These are phyloP conservation scores for Venturia asperata DNA, from an alignment of 2,329 filamentous ascomycete genomes.

Conservation along the genomic window DNA sequence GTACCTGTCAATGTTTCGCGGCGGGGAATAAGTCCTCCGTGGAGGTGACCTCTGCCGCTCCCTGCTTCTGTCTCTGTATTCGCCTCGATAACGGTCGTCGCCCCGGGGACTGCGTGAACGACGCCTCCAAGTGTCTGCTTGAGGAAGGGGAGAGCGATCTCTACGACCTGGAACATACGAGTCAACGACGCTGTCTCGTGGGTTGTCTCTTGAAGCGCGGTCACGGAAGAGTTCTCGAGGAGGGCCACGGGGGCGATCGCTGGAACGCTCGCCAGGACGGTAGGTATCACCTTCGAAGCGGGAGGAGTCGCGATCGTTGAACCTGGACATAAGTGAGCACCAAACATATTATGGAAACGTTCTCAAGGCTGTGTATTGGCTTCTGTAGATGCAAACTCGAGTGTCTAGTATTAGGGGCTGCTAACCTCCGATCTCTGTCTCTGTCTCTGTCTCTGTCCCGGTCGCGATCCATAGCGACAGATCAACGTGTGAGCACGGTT, in stretches of 20 bases:
- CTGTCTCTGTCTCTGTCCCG: slow-evolving; percentile 20
- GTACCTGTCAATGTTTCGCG: slow-evolving; percentile 31
- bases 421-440: slow-evolving; percentile 19
- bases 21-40: slow-evolving; percentile 33
- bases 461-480: slow-evolving; percentile 29
- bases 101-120: slow-evolving; percentile 34
- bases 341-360: neutral
- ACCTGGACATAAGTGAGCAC: slow-evolving; percentile 35
- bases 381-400: neutral
- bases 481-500: neutral
- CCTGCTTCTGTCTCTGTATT: slow-evolving; percentile 26
- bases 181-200: neutral
- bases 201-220: neutral
- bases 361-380: neutral
- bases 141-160: slow-evolving; percentile 31
- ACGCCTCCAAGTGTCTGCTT: slow-evolving; percentile 29
- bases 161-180: slow-evolving; percentile 28
- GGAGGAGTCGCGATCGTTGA: slow-evolving; percentile 10
- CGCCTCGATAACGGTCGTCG: slow-evolving; percentile 11
- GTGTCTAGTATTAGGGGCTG: neutral
- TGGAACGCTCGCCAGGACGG: slow-evolving; percentile 14
- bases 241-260: slow-evolving; percentile 1
- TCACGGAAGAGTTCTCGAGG: slow-evolving; percentile 12
- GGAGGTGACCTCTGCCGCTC: slow-evolving; percentile 45
- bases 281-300: slow-evolving; percentile 27